A percentile compares a stretch with the other conserved stretches of the same genome.
Conservation (phyloP, 1,284 basidiomycete species). For the Austroboletus niveus region DNA sequence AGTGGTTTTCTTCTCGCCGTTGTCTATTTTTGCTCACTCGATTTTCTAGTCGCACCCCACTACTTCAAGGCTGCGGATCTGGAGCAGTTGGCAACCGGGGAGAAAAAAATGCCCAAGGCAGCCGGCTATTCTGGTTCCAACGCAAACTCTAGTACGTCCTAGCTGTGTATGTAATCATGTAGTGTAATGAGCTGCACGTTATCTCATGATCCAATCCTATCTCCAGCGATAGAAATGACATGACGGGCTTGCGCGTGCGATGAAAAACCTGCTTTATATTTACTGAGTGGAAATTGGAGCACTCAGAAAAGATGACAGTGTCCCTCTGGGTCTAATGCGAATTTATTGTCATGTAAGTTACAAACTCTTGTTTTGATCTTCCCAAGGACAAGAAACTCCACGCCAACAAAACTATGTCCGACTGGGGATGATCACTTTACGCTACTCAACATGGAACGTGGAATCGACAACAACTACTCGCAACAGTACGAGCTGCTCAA, state of each 20-base stretch:
- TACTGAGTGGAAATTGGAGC: no score
- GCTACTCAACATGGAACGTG: conserved; percentile 95
- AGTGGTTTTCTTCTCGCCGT: conserved; percentile 24
- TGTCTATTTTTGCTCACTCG: not conserved
- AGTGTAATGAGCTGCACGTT: no score
- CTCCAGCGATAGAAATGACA: no score
- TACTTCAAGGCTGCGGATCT: conserved; percentile 90
- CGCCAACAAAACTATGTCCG: conserved; percentile 94
- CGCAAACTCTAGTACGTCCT: not conserved
- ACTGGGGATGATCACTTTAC: conserved; percentile 99
- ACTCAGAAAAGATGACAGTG: no score
- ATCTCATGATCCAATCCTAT: no score
- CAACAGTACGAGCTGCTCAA: conserved; percentile 98
- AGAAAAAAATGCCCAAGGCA: conserved; percentile 87
- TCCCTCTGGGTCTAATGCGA: no score
- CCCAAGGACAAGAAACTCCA: conserved; percentile 97
- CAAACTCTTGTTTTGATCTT: conserved; percentile 71
- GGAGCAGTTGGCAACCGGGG: conserved; percentile 77
- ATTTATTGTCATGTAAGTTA: no score
- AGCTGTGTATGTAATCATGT: no score
- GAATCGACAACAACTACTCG: conserved; percentile 95
- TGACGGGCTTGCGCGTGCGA: no score
- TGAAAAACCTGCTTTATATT: no score
- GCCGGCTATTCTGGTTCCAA: conserved; percentile 34
- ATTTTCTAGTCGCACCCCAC: conserved; percentile 78